Evolutionary conservation across 345 rosid species (phyloP).

Genomic region (Firmiana major): DNA sequence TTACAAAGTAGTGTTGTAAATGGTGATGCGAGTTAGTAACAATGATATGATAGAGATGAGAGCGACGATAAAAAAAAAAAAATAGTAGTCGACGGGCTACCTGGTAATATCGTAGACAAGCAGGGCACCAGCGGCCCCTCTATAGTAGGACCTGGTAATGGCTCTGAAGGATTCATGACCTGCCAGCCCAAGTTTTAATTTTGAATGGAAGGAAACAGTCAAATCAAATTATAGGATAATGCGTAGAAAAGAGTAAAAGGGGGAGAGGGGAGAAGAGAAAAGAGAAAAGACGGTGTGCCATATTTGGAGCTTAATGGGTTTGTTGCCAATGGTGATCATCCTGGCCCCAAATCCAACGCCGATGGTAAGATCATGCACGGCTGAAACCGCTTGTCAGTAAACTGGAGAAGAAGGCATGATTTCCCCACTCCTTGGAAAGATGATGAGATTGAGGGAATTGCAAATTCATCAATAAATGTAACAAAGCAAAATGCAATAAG

Average conservation of each 20-base stretch:
- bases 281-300: slow-evolving; percentile 81
- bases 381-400: slow-evolving; percentile 96
- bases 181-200: slow-evolving; percentile 45
- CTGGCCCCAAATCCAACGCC: slow-evolving; percentile 96
- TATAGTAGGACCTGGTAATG: slow-evolving; percentile 90
- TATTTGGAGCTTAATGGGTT: slow-evolving; percentile 94
- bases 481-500: not conserved
- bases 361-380: slow-evolving; percentile 92
- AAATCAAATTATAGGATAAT: not conserved
- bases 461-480: not conserved
- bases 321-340: slow-evolving; percentile 91
- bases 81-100: slow-evolving; percentile 26
- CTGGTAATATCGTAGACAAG: slow-evolving; percentile 98
- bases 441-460: not conserved
- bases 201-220: not conserved
- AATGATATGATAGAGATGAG: not conserved
- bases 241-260: not conserved
- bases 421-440: slow-evolving; percentile 68
- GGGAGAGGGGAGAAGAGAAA: not conserved
- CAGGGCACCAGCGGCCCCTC: slow-evolving; percentile 98
- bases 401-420: slow-evolving; percentile 95
- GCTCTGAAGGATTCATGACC: slow-evolving; percentile 99
- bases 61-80: not conserved
- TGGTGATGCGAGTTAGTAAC: not conserved
- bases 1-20: not conserved